A percentile compares a stretch with the other conserved stretches of the same genome.
phyloP scores from a whole-genome alignment of 106 monocot genomes.

The Phalaenopsis equestris region DNA sequence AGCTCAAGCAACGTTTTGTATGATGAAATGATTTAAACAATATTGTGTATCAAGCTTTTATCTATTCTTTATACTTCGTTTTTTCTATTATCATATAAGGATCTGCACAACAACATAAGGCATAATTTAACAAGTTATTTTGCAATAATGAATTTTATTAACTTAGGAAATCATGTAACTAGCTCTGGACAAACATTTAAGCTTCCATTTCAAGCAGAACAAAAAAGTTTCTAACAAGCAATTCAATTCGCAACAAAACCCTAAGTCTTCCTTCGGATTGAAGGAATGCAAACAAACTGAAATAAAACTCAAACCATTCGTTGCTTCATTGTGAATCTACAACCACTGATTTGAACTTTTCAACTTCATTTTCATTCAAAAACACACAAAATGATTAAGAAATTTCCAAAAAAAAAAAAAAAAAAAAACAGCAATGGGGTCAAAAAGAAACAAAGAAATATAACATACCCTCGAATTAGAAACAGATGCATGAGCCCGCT shows the following conservation, averaged over 20 bases:
- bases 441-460: not conserved
- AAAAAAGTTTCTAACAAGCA: not conserved
- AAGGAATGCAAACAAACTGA: too few species aligned
- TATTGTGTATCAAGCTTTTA: too few species aligned
- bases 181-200: too few species aligned
- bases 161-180: too few species aligned
- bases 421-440: not conserved
- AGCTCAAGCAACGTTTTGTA: not conserved
- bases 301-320: too few species aligned
- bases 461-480: conserved; percentile 21
- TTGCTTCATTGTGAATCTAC: not conserved
- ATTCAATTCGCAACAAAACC: not conserved
- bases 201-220: too few species aligned
- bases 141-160: too few species aligned
- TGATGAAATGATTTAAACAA: not conserved
- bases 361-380: too few species aligned
- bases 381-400: not conserved
- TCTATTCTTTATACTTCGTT: not conserved
- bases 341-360: too few species aligned
- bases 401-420: not conserved
- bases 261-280: too few species aligned
- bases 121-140: too few species aligned
- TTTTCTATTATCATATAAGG: not conserved
- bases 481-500: conserved; percentile 20
- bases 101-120: too few species aligned